Base-by-base conservation (phyloP, 1,284 basidiomycete species). In the Leccinum griseonigrum region DNA sequence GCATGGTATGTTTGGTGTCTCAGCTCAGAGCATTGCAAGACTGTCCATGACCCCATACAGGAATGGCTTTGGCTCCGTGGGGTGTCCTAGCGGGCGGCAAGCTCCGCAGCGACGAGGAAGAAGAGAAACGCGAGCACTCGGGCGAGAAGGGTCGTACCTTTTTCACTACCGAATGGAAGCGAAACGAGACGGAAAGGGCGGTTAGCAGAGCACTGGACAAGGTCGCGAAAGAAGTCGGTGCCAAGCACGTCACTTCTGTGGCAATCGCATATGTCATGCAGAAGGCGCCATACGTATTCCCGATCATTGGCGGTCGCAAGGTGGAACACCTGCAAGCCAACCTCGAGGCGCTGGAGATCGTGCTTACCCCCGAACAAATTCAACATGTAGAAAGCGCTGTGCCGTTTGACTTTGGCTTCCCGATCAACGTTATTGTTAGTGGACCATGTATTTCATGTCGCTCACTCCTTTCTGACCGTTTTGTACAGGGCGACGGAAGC, bases 271-370 rank as follows among this genome's bases (percentile, higher is more conserved):
- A 83, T 61, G 64, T 82, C 8, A 74, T 83, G 77, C 77, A 80
- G 54, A 83, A 83, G 64, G 67, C 76, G 0, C 76, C 80, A 0
- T 80, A 78, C 63, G 81, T 83, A 14, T 83, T 83, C 70, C 80
- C 80, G 0, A 75, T 83, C 55, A 67, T 83, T 31, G 84, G 84
- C 0, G 80, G 81, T 0, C 77, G 82, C 60, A 85, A 84, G 63
- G 69, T 81, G 40, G 80, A 83, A 64, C 82, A 85, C 14, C 46
- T 85, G 0, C 52, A 75, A 22, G 75, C 70, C 13, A 85, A 85
- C 68, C 69, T 85, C 60, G 76, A 82, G 58, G 81, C 79, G 0
- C 75, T 85, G 10, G 69, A 76, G 7, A 75, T 85, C 46, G 64
- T 69, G 1, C 75, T 85, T 26, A 76, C 75, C 10, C 58, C 65